Percentiles rank a stretch among this genome's conserved stretches.
Conservation (phyloP, 805 yeast genomes). For the Spathaspora sp. region DNA sequence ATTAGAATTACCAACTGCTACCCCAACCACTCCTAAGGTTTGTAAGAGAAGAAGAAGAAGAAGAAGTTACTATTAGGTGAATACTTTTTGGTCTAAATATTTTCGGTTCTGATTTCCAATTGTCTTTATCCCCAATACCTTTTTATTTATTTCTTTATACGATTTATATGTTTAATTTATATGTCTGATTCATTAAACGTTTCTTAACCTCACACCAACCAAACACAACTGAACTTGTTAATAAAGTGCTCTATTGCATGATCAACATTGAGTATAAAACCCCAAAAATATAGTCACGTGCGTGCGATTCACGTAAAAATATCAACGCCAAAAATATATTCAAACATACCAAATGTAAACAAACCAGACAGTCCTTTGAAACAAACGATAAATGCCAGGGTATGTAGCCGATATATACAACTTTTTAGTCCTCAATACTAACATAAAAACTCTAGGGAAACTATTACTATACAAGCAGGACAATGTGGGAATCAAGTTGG, state of each 20-base stretch:
- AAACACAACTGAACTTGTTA: too few species aligned
- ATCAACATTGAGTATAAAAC: too few species aligned
- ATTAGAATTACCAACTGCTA: conserved; percentile 9
- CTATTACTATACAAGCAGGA: conserved; percentile 71
- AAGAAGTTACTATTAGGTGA: conserved; percentile 16
- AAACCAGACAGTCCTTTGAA: not conserved
- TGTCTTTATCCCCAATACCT: not conserved
- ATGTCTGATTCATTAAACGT: too few species aligned
- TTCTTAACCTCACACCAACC: too few species aligned
- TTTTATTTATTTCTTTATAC: not conserved
- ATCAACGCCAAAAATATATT: not conserved
- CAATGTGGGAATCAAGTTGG: conserved; percentile 98
- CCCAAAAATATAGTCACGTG: not conserved
- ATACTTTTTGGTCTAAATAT: not conserved
- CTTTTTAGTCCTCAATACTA: not conserved
- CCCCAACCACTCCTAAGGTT: conserved; percentile 5
- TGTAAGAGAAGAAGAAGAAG: conserved; percentile 22
- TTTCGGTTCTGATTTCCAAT: not conserved
- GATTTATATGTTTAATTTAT: too few species aligned
- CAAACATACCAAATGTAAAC: not conserved
- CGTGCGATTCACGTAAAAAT: too few species aligned
- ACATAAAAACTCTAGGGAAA: conserved; percentile 41
- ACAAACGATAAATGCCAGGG: conserved; percentile 11
- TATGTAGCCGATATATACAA: conserved; percentile 3
- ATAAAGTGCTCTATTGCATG: too few species aligned